Base-by-base conservation (phyloP, 345 rosid species). In the Citrus cavaleriei region DNA sequence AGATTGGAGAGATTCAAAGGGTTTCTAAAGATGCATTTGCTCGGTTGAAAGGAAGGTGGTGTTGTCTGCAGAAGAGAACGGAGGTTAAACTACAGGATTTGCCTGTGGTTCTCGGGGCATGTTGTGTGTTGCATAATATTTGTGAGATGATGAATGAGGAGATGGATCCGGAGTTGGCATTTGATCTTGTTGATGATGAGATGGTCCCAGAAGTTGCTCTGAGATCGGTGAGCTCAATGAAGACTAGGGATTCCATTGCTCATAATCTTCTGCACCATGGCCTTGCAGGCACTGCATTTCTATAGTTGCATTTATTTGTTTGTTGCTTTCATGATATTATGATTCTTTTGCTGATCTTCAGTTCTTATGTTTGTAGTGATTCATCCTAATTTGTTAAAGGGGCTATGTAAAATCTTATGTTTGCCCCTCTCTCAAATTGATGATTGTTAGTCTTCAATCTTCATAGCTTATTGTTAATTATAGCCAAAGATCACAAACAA, bases 51-150 rank as follows among this genome's bases (percentile, higher is more conserved):
- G 95, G 91, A 38, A 68, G 97, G 32, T 93, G 97, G 97, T 79
- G 85, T n/a, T 93, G 95, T 77, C 77, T 93, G 83, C 97, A 93
- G 88, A 93, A 88, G 63, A 83, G 97, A 37, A 91, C 93, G 10
- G 97, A 93, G 79, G 92, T 91, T 37, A 93, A 93, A 70, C 78
- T 93, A 0, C 95, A 91, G 79, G 97, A 93, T 76, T 81, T 93
- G 90, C 97, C 95, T 14, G 87, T 89, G 32, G 90, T 93, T 16
- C 88, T 93, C 5, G 97, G 97, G 1, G 97, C 97, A 0, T 93
- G 97, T 16, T 93, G 97, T 65, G 97, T 93, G 22, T 72, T 93
- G 85, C 95, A 91, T 54, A 93, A 93, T 61, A 93, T 93, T 5
- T 93, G 97, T 70, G 97, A 93, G 68, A 81, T 91, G 54, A 85